Percentiles rank a stretch among this genome's conserved stretches.
These are phyloP conservation scores for Tuber brumale DNA, from an alignment of 495 filamentous ascomycete genomes.

Conservation along the genomic window DNA sequence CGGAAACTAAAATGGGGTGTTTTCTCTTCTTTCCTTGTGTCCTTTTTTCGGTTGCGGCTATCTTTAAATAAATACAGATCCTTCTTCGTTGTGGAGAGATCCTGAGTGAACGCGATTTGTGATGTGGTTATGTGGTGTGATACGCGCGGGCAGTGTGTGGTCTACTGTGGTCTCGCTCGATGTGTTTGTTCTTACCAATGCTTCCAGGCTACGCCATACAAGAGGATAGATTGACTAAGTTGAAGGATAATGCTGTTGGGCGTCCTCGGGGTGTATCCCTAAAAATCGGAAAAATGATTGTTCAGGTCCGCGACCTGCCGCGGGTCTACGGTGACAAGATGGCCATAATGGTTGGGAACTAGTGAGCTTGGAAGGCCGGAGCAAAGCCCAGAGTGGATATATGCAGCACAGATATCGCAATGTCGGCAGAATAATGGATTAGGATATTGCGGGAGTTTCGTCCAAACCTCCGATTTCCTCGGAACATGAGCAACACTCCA, in stretches of 20 bases:
- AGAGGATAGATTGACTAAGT: not conserved
- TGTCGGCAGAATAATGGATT: not conserved
- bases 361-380: not conserved
- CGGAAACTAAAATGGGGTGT: not conserved
- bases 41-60: not conserved
- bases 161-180: not conserved
- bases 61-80: slow-evolving; percentile 3
- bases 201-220: not conserved
- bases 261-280: not conserved
- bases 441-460: not conserved
- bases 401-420: not conserved
- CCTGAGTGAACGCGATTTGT: not conserved
- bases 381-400: not conserved
- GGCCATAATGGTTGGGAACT: not conserved
- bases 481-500: not conserved
- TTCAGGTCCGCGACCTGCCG: not conserved
- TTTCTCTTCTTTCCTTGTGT: not conserved
- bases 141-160: not conserved
- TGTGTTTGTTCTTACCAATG: not conserved
- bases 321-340: not conserved
- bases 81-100: not conserved
- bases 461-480: not conserved
- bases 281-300: not conserved
- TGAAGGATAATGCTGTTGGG: not conserved
- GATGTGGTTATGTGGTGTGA: not conserved